These are phyloP conservation scores for Penicillium flavigenum DNA, from an alignment of 495 filamentous ascomycete genomes.

Conservation along the genomic window DNA sequence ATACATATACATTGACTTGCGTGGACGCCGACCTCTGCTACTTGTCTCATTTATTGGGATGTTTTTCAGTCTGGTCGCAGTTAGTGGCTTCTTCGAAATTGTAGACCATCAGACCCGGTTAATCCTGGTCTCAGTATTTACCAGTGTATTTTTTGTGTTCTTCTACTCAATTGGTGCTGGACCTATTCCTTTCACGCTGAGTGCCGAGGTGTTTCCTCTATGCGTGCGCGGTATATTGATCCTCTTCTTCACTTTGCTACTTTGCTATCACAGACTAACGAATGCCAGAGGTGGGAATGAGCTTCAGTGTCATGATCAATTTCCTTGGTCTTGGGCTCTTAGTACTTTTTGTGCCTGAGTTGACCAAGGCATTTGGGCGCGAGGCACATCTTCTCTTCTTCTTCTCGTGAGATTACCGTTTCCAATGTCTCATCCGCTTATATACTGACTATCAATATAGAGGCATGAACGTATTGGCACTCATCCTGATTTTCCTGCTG, in stretches of 20 bases:
- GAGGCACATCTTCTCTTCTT: slow-evolving; percentile 18
- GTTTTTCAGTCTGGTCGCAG: background rate
- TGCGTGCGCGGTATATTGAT: slow-evolving; percentile 50
- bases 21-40: background rate
- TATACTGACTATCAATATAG: background rate
- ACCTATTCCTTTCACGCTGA: background rate
- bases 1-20: background rate
- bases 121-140: background rate
- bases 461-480: background rate
- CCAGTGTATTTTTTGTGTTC: background rate
- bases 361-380: slow-evolving; percentile 16
- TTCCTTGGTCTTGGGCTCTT: slow-evolving; percentile 42
- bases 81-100: background rate
- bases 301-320: slow-evolving; percentile 64
- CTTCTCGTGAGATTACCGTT: background rate
- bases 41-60: background rate
- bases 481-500: slow-evolving; percentile 14
- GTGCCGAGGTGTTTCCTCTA: slow-evolving; percentile 30
- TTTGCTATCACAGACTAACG: background rate
- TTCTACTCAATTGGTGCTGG: background rate
- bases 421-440: background rate
- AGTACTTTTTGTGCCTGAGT: slow-evolving; percentile 27
- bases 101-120: background rate
- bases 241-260: background rate
- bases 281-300: slow-evolving; percentile 61